These are phyloP conservation scores for Aureobasidium sp. DNA, from an alignment of 2,329 filamentous ascomycete genomes.

Conservation along the genomic window DNA sequence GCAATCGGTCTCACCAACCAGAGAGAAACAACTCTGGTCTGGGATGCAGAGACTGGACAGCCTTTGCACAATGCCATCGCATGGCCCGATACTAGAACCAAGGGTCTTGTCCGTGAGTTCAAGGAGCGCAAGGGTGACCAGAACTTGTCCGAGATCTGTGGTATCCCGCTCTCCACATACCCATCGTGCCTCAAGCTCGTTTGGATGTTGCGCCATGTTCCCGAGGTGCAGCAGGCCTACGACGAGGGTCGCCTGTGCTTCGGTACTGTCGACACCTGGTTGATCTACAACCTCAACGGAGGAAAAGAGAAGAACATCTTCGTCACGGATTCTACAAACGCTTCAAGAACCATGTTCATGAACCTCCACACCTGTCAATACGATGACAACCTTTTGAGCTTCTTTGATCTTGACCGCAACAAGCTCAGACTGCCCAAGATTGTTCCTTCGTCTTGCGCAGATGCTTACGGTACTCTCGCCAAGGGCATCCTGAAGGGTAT, in stretches of 20 bases:
- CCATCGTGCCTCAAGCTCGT: slow-evolving; percentile 75
- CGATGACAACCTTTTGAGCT: slow-evolving; percentile 66
- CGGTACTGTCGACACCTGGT: slow-evolving; percentile 80
- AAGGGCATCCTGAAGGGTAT: slow-evolving; percentile 59
- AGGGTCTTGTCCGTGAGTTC: slow-evolving; percentile 66
- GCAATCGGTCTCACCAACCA: slow-evolving; percentile 81
- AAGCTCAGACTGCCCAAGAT: slow-evolving; percentile 72
- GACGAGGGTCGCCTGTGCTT: slow-evolving; percentile 70
- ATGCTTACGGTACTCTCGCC: slow-evolving; percentile 61
- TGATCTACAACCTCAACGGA: slow-evolving; percentile 74
- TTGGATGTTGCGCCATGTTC: slow-evolving; percentile 68
- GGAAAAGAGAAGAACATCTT: slow-evolving; percentile 59
- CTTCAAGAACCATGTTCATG: slow-evolving; percentile 91
- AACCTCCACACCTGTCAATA: slow-evolving; percentile 76
- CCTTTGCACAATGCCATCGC: slow-evolving; percentile 75
- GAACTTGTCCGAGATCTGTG: slow-evolving; percentile 60
- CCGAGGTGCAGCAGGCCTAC: slow-evolving; percentile 63
- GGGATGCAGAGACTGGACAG: slow-evolving; percentile 72
- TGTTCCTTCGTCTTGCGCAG: slow-evolving; percentile 66
- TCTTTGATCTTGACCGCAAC: slow-evolving; percentile 64
- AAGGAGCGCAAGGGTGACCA: slow-evolving; percentile 62
- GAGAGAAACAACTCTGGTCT: slow-evolving; percentile 79
- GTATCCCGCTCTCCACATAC: slow-evolving; percentile 78
- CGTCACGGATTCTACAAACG: slow-evolving; percentile 80
- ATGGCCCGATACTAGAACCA: slow-evolving; percentile 79